These are phyloP conservation scores for Chlorella vulgaris DNA, from an alignment of 139 green algal species.

Conservation along the genomic window DNA sequence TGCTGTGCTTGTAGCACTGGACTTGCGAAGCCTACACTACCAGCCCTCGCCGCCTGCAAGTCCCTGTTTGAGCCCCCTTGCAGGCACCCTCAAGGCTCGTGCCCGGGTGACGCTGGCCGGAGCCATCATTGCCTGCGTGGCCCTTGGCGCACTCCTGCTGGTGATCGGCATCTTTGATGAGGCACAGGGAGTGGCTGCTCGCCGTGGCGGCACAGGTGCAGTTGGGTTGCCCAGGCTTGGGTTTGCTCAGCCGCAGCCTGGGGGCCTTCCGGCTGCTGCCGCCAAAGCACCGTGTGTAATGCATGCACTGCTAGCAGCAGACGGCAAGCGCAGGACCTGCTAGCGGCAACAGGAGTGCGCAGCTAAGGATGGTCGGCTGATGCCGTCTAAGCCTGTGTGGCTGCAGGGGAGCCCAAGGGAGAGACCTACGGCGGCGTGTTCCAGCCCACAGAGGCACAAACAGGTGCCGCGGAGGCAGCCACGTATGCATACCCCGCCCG, in stretches of 20 bases:
- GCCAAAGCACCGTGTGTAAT: no score
- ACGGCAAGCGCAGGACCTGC: no score
- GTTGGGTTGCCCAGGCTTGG: no score
- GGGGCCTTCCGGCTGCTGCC: no score
- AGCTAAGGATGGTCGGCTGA: no score
- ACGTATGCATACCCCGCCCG: background rate
- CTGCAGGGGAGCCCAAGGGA: constrained; percentile 16
- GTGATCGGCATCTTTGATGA: constrained; percentile 25
- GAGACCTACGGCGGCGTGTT: constrained; percentile 24
- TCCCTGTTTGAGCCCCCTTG: no score
- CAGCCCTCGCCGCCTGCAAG: no score
- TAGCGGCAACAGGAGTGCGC: no score
- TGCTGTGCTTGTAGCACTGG: no score
- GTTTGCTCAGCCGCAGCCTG: no score
- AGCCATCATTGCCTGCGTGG: constrained; percentile 37
- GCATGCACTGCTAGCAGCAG: no score
- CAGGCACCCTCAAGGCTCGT: background rate
- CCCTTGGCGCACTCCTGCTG: background rate
- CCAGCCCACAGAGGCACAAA: background rate
- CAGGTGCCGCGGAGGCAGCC: constrained; percentile 1
- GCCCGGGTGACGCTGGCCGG: constrained; percentile 29
- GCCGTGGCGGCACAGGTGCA: constrained; percentile 19
- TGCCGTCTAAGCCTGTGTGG: no score
- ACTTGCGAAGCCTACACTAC: background rate
- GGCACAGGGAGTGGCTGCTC: background rate